Conservation (phyloP, 1,139 yeast genomes). For the Spathaspora sp. region DNA sequence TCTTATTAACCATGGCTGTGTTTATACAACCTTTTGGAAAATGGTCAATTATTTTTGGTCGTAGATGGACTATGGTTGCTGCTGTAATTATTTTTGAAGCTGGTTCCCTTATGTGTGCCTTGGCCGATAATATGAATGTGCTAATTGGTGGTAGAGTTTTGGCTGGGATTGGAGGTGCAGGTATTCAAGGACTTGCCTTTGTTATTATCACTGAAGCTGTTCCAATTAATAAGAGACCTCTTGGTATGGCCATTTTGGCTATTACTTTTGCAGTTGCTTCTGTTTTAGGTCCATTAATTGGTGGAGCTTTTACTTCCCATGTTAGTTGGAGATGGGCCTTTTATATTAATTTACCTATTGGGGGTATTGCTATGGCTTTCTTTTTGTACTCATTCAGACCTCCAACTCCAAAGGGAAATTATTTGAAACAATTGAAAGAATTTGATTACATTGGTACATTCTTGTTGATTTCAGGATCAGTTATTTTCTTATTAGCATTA, state of each 20-base stretch:
- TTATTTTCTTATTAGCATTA: conserved; percentile 41
- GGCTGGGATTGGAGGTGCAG: conserved; percentile 37
- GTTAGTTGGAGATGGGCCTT: conserved; percentile 75
- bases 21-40: conserved; percentile 41
- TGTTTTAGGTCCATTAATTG: conserved; percentile 56
- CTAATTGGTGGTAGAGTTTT: conserved; percentile 40
- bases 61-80: conserved; percentile 38
- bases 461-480: conserved; percentile 42
- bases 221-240: conserved; percentile 28
- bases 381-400: conserved; percentile 32
- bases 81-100: conserved; percentile 36
- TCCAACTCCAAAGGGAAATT: conserved; percentile 26
- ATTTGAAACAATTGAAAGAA: conserved; percentile 30
- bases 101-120: conserved; percentile 41
- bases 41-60: conserved; percentile 46
- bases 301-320: conserved; percentile 47
- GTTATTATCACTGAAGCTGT: conserved; percentile 30
- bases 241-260: conserved; percentile 44
- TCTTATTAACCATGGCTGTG: conserved; percentile 43
- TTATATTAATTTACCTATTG: conserved; percentile 51
- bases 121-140: conserved; percentile 32
- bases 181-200: conserved; percentile 27
- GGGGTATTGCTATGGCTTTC: conserved; percentile 30
- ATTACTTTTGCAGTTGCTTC: conserved; percentile 40
- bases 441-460: conserved; percentile 53